Conservation (phyloP, 352 stramenopile genomes). For the Phytophthora nicotianae region DNA sequence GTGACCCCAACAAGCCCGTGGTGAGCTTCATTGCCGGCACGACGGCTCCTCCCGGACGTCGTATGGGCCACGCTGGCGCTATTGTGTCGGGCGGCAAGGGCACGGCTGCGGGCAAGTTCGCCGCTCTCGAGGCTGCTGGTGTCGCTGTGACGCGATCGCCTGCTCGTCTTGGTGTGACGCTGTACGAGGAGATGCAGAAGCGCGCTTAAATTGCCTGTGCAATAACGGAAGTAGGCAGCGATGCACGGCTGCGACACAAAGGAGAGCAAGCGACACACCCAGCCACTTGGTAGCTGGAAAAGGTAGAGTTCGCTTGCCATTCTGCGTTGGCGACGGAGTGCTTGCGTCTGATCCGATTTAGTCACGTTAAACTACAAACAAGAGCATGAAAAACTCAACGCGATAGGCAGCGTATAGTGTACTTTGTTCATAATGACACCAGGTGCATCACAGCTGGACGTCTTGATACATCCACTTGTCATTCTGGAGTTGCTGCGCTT, state of each 20-base stretch:
- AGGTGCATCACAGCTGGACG: constrained; percentile 42
- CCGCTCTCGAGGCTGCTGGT: constrained; percentile 94
- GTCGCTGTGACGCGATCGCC: constrained; percentile 97
- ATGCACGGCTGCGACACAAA: constrained; percentile 6
- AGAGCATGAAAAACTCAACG: constrained; percentile 27
- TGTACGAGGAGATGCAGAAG: constrained; percentile 96
- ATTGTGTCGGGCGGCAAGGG: constrained; percentile 99
- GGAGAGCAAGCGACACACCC: constrained; percentile 8
- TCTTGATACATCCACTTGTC: constrained; percentile 85
- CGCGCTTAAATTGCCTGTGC: constrained; percentile 42
- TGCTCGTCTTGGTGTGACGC: constrained; percentile 95
- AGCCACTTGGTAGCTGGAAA: constrained; percentile 40
- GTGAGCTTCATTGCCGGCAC: constrained; percentile 99
- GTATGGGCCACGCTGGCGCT: constrained; percentile 99
- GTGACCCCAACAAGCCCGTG: constrained; percentile 98
- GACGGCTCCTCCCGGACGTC: constrained; percentile 97
- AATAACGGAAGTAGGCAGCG: constrained; percentile 16
- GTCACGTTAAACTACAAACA: constrained; percentile 44
- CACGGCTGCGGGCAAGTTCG: constrained; percentile 98
- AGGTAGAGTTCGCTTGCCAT: constrained; percentile 17
- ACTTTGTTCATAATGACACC: constrained; percentile 5
- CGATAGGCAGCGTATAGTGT: not conserved
- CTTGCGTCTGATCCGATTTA: constrained; percentile 17
- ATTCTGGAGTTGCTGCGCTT: constrained; percentile 60
- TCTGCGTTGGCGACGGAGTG: constrained; percentile 4